phyloP scores from a whole-genome alignment of 2,329 filamentous ascomycete species.

The Penicillium sp. region DNA sequence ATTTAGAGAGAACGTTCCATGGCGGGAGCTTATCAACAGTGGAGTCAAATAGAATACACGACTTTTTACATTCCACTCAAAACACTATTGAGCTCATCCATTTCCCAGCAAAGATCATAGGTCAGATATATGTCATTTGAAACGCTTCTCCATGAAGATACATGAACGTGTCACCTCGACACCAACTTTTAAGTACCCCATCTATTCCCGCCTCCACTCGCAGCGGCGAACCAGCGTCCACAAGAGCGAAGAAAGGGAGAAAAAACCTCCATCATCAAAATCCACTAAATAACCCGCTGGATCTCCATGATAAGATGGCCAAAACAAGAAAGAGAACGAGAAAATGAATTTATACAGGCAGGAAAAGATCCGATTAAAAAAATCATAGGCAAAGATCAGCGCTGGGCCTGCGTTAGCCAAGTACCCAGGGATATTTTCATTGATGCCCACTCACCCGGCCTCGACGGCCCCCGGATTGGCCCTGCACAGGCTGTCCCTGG shows the following conservation, averaged over 20 bases:
- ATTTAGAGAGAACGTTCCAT: background rate
- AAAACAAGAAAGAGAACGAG: slow-evolving; percentile 20
- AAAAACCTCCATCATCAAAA: slow-evolving; percentile 10
- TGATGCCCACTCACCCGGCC: slow-evolving; percentile 47
- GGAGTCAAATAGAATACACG: background rate
- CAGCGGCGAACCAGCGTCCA: slow-evolving; percentile 41
- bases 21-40: background rate
- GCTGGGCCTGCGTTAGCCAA: slow-evolving; percentile 23
- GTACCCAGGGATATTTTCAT: background rate
- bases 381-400: slow-evolving; percentile 30
- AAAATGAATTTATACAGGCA: slow-evolving; percentile 34
- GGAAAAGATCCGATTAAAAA: slow-evolving; percentile 27
- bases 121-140: slow-evolving; percentile 14
- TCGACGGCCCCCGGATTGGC: slow-evolving; percentile 49
- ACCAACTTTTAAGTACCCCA: slow-evolving; percentile 2
- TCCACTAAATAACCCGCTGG: slow-evolving; percentile 32
- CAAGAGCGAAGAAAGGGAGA: slow-evolving; percentile 23
- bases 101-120: slow-evolving; percentile 1
- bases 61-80: background rate
- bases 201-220: slow-evolving; percentile 22
- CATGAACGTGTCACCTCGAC: slow-evolving; percentile 8
- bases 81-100: background rate
- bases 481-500: slow-evolving; percentile 41
- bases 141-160: slow-evolving; percentile 13
- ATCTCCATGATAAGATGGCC: slow-evolving; percentile 24